Conservation (phyloP, 1,284 basidiomycete genomes). For the Cyathus olla region DNA sequence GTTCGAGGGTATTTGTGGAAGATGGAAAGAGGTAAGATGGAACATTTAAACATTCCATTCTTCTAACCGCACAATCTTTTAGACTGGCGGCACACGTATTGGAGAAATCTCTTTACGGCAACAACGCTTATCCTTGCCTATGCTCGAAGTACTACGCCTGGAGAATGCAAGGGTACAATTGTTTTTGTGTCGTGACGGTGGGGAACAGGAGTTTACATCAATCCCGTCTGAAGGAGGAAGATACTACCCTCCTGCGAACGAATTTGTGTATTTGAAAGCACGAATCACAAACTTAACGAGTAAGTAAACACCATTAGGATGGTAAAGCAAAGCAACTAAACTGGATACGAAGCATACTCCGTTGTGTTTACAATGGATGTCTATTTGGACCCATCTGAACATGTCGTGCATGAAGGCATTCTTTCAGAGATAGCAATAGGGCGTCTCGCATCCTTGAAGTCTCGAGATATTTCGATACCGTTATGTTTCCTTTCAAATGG, state of each 20-base stretch:
- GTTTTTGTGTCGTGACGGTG: conserved; percentile 52
- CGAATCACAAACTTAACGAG: conserved; percentile 72
- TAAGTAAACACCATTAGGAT: conserved; percentile 45
- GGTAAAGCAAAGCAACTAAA: background rate
- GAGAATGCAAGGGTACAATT: conserved; percentile 73
- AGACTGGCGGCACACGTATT: conserved; percentile 81
- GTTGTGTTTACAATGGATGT: conserved; percentile 66
- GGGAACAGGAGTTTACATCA: conserved; percentile 31
- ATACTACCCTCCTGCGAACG: conserved; percentile 62
- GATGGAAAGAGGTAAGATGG: conserved; percentile 84
- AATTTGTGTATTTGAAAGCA: conserved; percentile 67
- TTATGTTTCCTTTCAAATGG: conserved; percentile 84
- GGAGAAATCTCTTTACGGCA: conserved; percentile 83
- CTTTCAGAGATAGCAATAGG: conserved; percentile 70
- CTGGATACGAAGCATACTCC: conserved; percentile 52
- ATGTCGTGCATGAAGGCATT: conserved; percentile 79
- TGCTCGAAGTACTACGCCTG: conserved; percentile 80
- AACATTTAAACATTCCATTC: conserved; percentile 3
- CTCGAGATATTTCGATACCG: conserved; percentile 63
- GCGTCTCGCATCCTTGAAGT: conserved; percentile 62
- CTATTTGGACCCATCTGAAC: conserved; percentile 65
- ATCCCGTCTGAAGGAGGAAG: conserved; percentile 40
- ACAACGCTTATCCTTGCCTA: conserved; percentile 79
- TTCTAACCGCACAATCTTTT: conserved; percentile 6
- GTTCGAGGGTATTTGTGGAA: conserved; percentile 73